These are phyloP conservation scores for Grosmannia serpens DNA, from an alignment of 2,329 filamentous ascomycete species.

Conservation along the genomic window DNA sequence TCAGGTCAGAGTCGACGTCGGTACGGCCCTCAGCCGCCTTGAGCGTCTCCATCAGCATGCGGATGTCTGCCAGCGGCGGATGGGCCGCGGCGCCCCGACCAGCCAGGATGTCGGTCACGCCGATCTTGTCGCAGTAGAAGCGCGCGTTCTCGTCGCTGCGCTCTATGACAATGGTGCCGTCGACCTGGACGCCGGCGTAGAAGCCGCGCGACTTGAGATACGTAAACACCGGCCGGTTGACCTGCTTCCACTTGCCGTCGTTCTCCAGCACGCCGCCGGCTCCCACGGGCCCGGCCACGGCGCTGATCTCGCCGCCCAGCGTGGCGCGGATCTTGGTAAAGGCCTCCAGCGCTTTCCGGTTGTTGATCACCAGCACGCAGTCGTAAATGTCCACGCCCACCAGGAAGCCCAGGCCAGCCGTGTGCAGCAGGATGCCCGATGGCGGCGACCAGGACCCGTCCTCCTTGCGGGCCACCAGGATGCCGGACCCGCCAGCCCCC, in stretches of 20 bases:
- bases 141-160: conserved; percentile 75
- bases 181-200: conserved; percentile 75
- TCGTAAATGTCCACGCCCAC: conserved; percentile 82
- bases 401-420: conserved; percentile 67
- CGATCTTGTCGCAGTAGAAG: conserved; percentile 58
- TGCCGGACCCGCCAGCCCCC: conserved; percentile 47
- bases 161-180: conserved; percentile 78
- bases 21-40: conserved; percentile 17
- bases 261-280: conserved; percentile 60
- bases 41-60: conserved; percentile 14
- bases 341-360: conserved; percentile 58
- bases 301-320: conserved; percentile 66
- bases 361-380: conserved; percentile 80
- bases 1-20: conserved; percentile 20
- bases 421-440: conserved; percentile 73
- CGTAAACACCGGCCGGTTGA: conserved; percentile 33
- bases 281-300: conserved; percentile 57
- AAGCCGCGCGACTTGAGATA: conserved; percentile 86
- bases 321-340: conserved; percentile 68
- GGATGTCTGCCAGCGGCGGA: conserved; percentile 6
- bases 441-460: conserved; percentile 58
- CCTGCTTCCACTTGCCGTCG: conserved; percentile 14
- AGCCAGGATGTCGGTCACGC: conserved; percentile 34
- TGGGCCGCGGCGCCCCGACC: conserved; percentile 24
- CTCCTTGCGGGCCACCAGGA: conserved; percentile 43